Evolutionary conservation across 148 eudicot genomes (phyloP).

Genomic region (Cornus controversa): DNA sequence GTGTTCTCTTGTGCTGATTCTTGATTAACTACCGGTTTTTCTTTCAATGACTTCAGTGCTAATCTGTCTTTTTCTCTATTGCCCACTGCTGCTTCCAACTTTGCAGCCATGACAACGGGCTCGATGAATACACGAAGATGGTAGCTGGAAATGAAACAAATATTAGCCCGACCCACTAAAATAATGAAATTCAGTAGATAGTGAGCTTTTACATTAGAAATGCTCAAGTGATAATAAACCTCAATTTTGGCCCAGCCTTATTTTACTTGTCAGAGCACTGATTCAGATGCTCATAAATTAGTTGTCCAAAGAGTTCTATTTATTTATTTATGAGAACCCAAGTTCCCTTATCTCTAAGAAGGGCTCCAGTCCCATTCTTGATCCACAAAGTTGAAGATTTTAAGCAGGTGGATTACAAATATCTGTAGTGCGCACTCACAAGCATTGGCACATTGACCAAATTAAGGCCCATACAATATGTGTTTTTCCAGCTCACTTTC

Average conservation of each 20-base stretch:
- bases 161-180: neutral
- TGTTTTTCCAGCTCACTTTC: no score
- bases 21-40: slow-evolving; percentile 12
- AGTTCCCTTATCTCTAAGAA: no score
- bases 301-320: neutral
- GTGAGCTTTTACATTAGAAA: neutral
- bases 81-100: slow-evolving; percentile 57
- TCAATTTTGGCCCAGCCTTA: neutral
- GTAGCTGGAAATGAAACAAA: slow-evolving; percentile 52
- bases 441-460: no score
- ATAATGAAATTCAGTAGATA: neutral
- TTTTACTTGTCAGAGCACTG: no score
- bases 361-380: no score
- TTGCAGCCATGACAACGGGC: slow-evolving; percentile 70
- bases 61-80: slow-evolving; percentile 34
- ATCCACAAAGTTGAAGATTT: no score
- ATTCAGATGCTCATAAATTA: no score
- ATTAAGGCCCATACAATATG: no score
- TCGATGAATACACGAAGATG: slow-evolving; percentile 59
- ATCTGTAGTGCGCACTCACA: no score
- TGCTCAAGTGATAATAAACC: neutral
- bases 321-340: neutral
- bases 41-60: slow-evolving; percentile 6
- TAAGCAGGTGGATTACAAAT: no score
- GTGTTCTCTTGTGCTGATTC: slow-evolving; percentile 9